These are phyloP conservation scores for Acorus calamus DNA, from an alignment of 106 monocot species.

Conservation along the genomic window DNA sequence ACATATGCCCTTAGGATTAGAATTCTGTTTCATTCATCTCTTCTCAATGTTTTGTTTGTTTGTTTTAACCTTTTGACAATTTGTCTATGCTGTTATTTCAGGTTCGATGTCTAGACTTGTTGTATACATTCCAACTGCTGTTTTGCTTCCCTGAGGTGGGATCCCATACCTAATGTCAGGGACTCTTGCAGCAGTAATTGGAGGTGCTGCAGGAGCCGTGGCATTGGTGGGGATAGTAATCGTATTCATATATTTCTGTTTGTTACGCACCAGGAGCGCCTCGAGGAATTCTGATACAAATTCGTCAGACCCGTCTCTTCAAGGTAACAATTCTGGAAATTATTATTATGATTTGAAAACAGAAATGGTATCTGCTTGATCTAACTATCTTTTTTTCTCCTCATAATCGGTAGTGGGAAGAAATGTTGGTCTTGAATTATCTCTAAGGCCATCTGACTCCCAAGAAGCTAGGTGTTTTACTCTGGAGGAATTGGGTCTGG, in stretches of 20 bases:
- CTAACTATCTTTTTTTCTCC: no score
- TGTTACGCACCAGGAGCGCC: conserved; percentile 12
- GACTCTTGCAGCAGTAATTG: conserved; percentile 60
- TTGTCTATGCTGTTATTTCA: conserved; percentile 3
- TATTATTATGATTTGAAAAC: no score
- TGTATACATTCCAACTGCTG: conserved; percentile 6
- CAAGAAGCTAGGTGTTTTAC: conserved; percentile 43
- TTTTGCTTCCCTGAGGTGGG: conserved; percentile 18
- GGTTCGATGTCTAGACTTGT: conserved; percentile 34
- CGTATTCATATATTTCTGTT: conserved; percentile 20
- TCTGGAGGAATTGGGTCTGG: conserved; percentile 64
- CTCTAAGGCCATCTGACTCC: conserved; percentile 16
- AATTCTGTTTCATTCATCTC: not conserved
- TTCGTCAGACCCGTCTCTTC: conserved; percentile 56
- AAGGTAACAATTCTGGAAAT: conserved; percentile 31
- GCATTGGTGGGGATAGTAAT: conserved; percentile 40
- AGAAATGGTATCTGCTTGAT: no score
- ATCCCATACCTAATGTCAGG: conserved; percentile 51
- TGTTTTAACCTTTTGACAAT: not conserved
- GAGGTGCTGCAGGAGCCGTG: conserved; percentile 66
- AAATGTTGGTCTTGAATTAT: conserved; percentile 22
- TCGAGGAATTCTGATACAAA: conserved; percentile 52
- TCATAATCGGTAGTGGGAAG: conserved; percentile 14
- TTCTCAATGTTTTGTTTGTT: not conserved
- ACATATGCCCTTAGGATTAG: no score